Conservation (phyloP, 225 moss, liverwort and hornwort genomes). For the Polytrichum formosum region DNA sequence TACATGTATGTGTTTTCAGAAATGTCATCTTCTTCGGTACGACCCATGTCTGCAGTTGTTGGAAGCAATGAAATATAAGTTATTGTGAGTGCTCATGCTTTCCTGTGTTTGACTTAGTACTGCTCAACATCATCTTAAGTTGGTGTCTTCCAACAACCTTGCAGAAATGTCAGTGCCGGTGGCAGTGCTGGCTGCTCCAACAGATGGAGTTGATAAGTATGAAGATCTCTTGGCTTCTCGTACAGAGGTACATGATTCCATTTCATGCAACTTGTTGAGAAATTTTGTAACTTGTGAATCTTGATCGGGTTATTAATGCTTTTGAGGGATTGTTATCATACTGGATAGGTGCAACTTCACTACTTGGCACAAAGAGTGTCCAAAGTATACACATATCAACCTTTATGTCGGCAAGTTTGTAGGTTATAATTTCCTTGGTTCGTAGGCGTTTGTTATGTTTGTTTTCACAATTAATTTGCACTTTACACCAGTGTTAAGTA, state of each 20-base stretch:
- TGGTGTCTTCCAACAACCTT: not conserved
- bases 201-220: slow-evolving; percentile 32
- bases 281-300: not conserved
- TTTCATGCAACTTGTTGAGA: not conserved
- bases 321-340: not conserved
- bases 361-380: not conserved
- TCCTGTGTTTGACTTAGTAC: not conserved
- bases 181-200: slow-evolving; percentile 29
- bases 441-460: not conserved
- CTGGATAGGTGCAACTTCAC: not conserved
- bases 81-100: not conserved
- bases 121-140: not conserved
- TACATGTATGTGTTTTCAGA: too few relatives aligned
- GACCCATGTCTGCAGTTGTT: not conserved
- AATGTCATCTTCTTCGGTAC: not conserved
- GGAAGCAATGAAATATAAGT: not conserved
- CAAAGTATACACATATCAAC: not conserved
- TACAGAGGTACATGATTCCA: slow-evolving; percentile 10
- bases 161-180: slow-evolving; percentile 44
- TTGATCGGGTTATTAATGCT: not conserved
- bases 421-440: not conserved
- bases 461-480: not conserved
- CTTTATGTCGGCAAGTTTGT: not conserved
- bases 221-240: slow-evolving; percentile 26
- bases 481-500: not conserved